A percentile compares a stretch with the other conserved stretches of the same genome.
Evolutionary conservation across 1,284 basidiomycete genomes (phyloP).

Genomic region (Cutaneotrichosporon cavernicola): DNA sequence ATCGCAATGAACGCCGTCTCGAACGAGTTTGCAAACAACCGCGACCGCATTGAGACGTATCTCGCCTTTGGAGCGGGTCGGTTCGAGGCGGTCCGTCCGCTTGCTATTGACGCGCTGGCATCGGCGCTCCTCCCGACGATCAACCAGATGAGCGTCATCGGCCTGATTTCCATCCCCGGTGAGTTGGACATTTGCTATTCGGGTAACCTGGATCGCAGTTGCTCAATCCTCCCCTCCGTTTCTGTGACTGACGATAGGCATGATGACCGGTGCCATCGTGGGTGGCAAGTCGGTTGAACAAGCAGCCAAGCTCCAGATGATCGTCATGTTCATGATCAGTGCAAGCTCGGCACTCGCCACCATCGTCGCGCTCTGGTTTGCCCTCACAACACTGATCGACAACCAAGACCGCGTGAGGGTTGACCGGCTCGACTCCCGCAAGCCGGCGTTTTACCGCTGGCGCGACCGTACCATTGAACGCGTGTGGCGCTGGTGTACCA

Average conservation of each 20-base stretch:
- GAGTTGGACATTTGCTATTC: slow-evolving; percentile 12
- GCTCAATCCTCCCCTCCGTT: too few relatives aligned
- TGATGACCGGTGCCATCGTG: slow-evolving; percentile 87
- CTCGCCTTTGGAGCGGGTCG: slow-evolving; percentile 76
- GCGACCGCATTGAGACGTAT: slow-evolving; percentile 76
- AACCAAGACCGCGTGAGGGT: slow-evolving; percentile 65
- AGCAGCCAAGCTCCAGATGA: slow-evolving; percentile 79
- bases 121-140: slow-evolving; percentile 74
- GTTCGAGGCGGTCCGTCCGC: slow-evolving; percentile 73
- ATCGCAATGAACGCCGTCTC: slow-evolving; percentile 60
- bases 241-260: slow-evolving; percentile 53
- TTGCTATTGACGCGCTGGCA: slow-evolving; percentile 71
- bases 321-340: slow-evolving; percentile 88
- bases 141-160: slow-evolving; percentile 81
- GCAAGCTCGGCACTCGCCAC: slow-evolving; percentile 68
- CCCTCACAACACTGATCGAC: slow-evolving; percentile 66
- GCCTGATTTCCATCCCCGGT: slow-evolving; percentile 63
- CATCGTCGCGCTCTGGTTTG: slow-evolving; percentile 63
- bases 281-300: slow-evolving; percentile 78
- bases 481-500: slow-evolving; percentile 1
- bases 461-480: slow-evolving; percentile 14
- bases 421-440: slow-evolving; percentile 62
- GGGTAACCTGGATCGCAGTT: too few relatives aligned
- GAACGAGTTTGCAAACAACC: slow-evolving; percentile 61
- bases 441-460: slow-evolving; percentile 59